A percentile compares a stretch with the other conserved stretches of the same genome.
These are phyloP conservation scores for Trichosanthes cucumerina DNA, from an alignment of 306 rosid species.

Conservation along the genomic window DNA sequence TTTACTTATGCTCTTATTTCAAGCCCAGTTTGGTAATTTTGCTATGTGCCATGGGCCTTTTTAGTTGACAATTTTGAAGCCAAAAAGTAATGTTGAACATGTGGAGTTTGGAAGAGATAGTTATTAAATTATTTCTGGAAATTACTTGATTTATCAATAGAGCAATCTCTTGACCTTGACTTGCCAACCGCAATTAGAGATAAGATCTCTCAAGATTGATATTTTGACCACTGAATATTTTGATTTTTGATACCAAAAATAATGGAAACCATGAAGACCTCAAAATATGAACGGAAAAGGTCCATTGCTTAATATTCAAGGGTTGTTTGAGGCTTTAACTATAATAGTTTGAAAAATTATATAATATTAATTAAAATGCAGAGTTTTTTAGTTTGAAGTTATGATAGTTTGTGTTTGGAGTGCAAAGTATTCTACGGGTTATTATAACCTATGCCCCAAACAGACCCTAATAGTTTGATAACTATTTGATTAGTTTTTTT, in stretches of 20 bases:
- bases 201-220: background rate
- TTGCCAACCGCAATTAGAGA: background rate
- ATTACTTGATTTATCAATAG: background rate
- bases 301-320: background rate
- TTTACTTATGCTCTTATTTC: background rate
- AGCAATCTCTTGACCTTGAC: background rate
- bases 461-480: no score
- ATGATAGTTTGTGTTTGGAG: no score
- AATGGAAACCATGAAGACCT: background rate
- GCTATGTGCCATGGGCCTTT: background rate
- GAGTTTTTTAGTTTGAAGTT: no score
- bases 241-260: background rate
- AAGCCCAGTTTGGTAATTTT: background rate
- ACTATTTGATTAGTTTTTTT: no score
- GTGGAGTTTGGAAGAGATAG: background rate
- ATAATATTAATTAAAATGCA: no score
- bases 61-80: background rate
- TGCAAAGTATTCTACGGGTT: no score
- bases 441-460: no score
- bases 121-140: background rate
- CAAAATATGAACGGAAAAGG: background rate
- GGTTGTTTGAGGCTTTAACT: no score
- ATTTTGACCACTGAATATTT: background rate
- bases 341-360: no score
- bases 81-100: background rate